A percentile compares a stretch with the other conserved stretches of the same genome.
These are phyloP conservation scores for Fusarium pseudograminearum DNA, from an alignment of 2,329 filamentous ascomycete species.

Conservation along the genomic window DNA sequence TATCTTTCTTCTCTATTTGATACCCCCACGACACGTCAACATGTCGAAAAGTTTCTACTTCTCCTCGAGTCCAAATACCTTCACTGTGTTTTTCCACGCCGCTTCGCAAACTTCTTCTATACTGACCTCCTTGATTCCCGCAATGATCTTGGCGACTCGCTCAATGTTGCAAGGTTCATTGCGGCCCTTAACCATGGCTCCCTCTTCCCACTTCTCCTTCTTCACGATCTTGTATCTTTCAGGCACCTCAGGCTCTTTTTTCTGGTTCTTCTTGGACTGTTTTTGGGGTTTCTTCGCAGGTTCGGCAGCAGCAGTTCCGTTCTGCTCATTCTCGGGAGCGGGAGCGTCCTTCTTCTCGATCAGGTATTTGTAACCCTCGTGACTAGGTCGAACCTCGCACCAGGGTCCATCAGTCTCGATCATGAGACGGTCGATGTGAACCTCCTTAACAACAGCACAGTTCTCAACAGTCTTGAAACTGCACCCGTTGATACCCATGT, in stretches of 20 bases:
- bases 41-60: constrained; percentile 34
- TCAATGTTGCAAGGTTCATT: constrained; percentile 93
- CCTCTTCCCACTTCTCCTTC: constrained; percentile 93
- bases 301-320: constrained; percentile 37
- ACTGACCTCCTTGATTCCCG: constrained; percentile 82
- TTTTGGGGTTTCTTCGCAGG: constrained; percentile 51
- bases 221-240: constrained; percentile 86
- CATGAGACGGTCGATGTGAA: constrained; percentile 85
- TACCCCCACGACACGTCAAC: constrained; percentile 44
- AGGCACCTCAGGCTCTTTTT: constrained; percentile 74
- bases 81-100: constrained; percentile 84
- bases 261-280: constrained; percentile 63
- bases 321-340: constrained; percentile 40
- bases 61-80: constrained; percentile 78
- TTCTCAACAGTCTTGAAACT: constrained; percentile 96
- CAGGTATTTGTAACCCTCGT: constrained; percentile 83
- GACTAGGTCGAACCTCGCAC: constrained; percentile 92
- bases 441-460: constrained; percentile 81
- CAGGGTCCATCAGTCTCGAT: constrained; percentile 98
- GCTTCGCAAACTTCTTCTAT: constrained; percentile 88
- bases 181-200: constrained; percentile 90
- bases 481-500: constrained; percentile 97
- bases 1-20: constrained; percentile 49
- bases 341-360: constrained; percentile 56
- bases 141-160: constrained; percentile 88